phyloP scores from a whole-genome alignment of 2,329 filamentous ascomycete genomes.

The Colletotrichum graminicola region DNA sequence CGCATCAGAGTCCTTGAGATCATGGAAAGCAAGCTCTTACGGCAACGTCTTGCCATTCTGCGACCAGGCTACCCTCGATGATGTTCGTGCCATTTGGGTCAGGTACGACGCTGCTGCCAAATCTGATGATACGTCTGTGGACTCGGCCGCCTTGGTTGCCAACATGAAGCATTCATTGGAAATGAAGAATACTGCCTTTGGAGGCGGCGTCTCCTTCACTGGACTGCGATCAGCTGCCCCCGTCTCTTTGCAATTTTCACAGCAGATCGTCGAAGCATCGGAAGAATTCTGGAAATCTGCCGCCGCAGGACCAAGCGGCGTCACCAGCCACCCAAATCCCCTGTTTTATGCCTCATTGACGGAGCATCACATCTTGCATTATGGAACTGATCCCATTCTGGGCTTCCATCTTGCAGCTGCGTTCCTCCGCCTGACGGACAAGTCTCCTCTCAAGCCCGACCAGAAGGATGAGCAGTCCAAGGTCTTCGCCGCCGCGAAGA shows the following conservation, averaged over 20 bases:
- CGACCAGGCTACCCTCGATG: constrained; percentile 58
- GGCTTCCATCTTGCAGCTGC: constrained; percentile 70
- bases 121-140: constrained; percentile 6
- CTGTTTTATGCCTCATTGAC: constrained; percentile 50
- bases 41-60: constrained; percentile 61
- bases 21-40: constrained; percentile 62
- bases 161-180: constrained; percentile 28
- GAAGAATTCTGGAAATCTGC: constrained; percentile 54
- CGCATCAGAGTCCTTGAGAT: constrained; percentile 52
- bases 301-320: constrained; percentile 43
- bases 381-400: constrained; percentile 63
- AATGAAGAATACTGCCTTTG: constrained; percentile 22
- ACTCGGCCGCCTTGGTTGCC: constrained; percentile 13
- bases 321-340: constrained; percentile 57
- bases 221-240: constrained; percentile 56
- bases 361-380: constrained; percentile 56
- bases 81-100: constrained; percentile 38
- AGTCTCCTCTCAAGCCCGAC: constrained; percentile 54
- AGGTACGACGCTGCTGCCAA: constrained; percentile 14
- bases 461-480: constrained; percentile 42
- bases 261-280: constrained; percentile 44
- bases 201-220: constrained; percentile 46
- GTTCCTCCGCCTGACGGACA: constrained; percentile 53
- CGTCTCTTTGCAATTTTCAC: constrained; percentile 46
- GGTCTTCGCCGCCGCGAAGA: constrained; percentile 52